Evolutionary conservation across 345 rosid species (phyloP), one percentile per base, ranked within the genome.

Genomic region (Erysimum cheiranthoides): DNA sequence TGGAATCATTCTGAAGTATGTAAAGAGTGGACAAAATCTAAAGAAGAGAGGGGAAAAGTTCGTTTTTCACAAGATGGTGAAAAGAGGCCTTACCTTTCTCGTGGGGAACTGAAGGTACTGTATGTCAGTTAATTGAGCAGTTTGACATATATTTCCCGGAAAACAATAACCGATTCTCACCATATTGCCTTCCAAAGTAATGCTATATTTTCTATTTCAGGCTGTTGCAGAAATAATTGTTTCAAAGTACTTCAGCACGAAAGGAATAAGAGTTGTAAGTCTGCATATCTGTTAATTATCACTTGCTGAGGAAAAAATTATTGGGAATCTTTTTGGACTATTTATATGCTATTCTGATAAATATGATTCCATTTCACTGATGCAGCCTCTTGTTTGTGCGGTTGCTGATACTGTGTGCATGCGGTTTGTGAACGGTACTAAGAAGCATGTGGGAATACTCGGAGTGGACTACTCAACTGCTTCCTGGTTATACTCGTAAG

Each of bases 401-500:
- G 73, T 94, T 51, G 90, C 91, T 13, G 98, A 94, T 78, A 88
- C 91, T 77, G 83, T 84, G 78, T 86, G 97, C 84, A 90, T 83
- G 88, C 88, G 96, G 58, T 86, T 86, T 76, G 79, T 90, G 76
- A 77, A 86, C 68, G 97, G 99, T 54, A 64, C 81, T 78, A 80
- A 79, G 73, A 77, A 66, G 10, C 84, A 82, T 54, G 76, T 66
- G 49, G 98, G 98, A 73, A 32, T 94, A 46, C 88, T 90, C 86
- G 97, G 97, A 71, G 84, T 95, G 14, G 93, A 90, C 76, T 86
- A 87, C 82, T 71, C 92, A 30, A 86, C 85, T 49, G 96, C 93
- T 54, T 73, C 77, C 79, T 90, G 99, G 99, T 88, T 95, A 83
- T 84, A 85, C 87, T 82, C 69, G 99, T 92, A 84, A 71, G 93